A percentile compares a stretch with the other conserved stretches of the same genome.
Evolutionary conservation across 73 alveolate species (phyloP).

Genomic region (Paramecium bursaria): DNA sequence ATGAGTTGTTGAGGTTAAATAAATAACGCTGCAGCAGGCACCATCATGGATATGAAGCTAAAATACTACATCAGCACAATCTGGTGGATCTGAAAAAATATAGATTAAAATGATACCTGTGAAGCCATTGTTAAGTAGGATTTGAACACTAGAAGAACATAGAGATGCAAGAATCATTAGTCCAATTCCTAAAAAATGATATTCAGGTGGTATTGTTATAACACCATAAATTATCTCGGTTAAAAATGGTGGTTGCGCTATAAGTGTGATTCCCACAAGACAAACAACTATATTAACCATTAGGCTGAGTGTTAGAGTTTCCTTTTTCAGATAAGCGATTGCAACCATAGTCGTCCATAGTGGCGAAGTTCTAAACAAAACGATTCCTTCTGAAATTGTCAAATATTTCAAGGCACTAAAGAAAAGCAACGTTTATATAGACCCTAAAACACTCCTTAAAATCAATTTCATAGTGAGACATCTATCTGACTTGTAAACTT

Average conservation of each 20-base stretch:
- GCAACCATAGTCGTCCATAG: slow-evolving; percentile 41
- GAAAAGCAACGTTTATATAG: slow-evolving; percentile 1
- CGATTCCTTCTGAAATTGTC: slow-evolving; percentile 30
- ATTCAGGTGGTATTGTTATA: background rate
- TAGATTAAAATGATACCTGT: background rate
- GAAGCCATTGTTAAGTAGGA: background rate
- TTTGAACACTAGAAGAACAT: background rate
- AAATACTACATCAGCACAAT: slow-evolving; percentile 13
- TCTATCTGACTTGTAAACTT: background rate
- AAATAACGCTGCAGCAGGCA: background rate
- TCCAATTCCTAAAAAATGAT: background rate
- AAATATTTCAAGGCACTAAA: slow-evolving; percentile 16
- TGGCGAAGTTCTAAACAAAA: slow-evolving; percentile 25
- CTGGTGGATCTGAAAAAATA: background rate
- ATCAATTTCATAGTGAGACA: background rate
- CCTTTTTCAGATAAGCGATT: background rate
- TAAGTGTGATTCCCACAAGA: slow-evolving; percentile 14
- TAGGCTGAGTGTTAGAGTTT: background rate
- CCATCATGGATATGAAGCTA: background rate
- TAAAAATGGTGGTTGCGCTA: slow-evolving; percentile 12
- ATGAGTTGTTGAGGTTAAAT: background rate
- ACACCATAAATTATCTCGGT: background rate
- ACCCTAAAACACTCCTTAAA: slow-evolving; percentile 21
- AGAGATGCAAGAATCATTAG: background rate
- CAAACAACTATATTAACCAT: slow-evolving; percentile 11